phyloP scores from a whole-genome alignment of 2,329 filamentous ascomycete genomes.

The Sporothrix brunneoviolacea region DNA sequence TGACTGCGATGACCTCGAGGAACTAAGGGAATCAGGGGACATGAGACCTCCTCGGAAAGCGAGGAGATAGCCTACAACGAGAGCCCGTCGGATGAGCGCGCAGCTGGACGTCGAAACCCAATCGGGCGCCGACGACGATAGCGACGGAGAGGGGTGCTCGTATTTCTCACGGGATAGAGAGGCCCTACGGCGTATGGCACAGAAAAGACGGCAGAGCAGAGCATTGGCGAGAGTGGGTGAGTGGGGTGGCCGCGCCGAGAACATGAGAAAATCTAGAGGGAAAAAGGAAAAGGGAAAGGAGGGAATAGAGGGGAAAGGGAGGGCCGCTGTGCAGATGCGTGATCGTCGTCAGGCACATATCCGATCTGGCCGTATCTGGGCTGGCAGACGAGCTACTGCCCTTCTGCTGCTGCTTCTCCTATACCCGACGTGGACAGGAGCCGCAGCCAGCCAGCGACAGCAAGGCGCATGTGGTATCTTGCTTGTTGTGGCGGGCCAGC shows the following conservation, averaged over 20 bases:
- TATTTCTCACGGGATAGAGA: too few species aligned
- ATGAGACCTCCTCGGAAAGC: too few species aligned
- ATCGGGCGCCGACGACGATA: constrained; percentile 3
- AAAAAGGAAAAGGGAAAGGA: too few species aligned
- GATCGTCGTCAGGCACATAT: neutral
- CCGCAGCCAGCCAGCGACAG: too few species aligned
- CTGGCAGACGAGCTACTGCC: neutral
- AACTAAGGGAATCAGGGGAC: too few species aligned
- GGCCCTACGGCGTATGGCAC: neutral
- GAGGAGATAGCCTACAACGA: too few species aligned
- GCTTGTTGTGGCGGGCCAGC: too few species aligned
- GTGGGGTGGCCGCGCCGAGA: neutral
- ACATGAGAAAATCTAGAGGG: too few species aligned
- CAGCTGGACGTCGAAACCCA: neutral
- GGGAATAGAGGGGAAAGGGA: neutral
- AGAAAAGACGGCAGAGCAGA: neutral
- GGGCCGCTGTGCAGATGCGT: neutral
- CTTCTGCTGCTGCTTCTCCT: neutral
- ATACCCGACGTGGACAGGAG: neutral
- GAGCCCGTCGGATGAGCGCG: too few species aligned
- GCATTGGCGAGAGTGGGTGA: neutral
- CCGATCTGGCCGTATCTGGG: neutral
- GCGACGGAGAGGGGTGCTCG: neutral
- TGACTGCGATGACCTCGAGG: too few species aligned
- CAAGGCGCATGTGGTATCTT: too few species aligned